Evolutionary conservation across 1,284 basidiomycete genomes (phyloP).

Genomic region (Tylopilus orsonianus): DNA sequence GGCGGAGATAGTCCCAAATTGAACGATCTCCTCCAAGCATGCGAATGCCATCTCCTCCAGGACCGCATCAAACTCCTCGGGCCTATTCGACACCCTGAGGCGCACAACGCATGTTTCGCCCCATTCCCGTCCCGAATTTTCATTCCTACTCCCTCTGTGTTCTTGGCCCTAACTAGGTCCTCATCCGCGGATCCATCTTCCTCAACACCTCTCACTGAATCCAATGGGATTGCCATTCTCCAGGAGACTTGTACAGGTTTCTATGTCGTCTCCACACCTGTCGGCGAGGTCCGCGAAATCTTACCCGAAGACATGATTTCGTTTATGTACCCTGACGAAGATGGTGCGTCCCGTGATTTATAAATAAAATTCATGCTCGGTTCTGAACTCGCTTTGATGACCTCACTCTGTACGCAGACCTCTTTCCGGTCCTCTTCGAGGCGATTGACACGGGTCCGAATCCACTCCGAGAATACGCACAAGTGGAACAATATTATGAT

Average conservation of each 20-base stretch:
- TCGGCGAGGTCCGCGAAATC: constrained; percentile 96
- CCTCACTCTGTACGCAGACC: constrained; percentile 63
- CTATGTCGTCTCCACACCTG: constrained; percentile 91
- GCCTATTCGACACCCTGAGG: constrained; percentile 77
- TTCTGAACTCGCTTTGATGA: too few relatives aligned
- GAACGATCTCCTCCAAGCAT: constrained; percentile 93
- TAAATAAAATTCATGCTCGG: too few relatives aligned
- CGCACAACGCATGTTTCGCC: constrained; percentile 61
- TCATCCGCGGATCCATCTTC: constrained; percentile 85
- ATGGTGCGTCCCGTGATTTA: constrained; percentile 51
- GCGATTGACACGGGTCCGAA: constrained; percentile 79
- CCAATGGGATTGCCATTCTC: constrained; percentile 94
- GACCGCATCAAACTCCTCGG: constrained; percentile 91
- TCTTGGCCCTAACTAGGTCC: constrained; percentile 52
- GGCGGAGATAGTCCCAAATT: constrained; percentile 95
- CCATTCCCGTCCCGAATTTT: too few relatives aligned
- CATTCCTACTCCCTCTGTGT: background rate
- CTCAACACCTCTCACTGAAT: constrained; percentile 96
- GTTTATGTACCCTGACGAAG: constrained; percentile 88
- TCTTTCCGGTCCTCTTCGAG: constrained; percentile 79
- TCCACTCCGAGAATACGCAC: constrained; percentile 74
- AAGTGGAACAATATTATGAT: constrained; percentile 82
- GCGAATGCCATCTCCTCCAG: constrained; percentile 87
- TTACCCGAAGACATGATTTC: constrained; percentile 93
- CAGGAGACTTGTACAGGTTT: constrained; percentile 95